These are phyloP conservation scores for Trematosphaeria pertusa DNA, from an alignment of 2,329 filamentous ascomycete genomes.

Conservation along the genomic window DNA sequence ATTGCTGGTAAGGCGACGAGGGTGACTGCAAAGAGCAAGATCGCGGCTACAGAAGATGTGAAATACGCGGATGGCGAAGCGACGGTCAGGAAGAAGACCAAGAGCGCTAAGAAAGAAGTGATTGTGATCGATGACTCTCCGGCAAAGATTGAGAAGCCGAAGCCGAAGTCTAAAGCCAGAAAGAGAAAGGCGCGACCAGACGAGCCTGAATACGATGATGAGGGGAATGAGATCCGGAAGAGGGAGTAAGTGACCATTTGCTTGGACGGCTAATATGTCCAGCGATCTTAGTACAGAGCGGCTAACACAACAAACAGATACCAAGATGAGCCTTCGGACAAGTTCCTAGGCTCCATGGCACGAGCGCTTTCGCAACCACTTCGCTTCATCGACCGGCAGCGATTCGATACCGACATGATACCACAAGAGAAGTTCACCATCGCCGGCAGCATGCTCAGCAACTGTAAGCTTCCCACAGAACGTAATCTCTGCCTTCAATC, in stretches of 20 bases:
- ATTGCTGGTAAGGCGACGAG: too few species aligned
- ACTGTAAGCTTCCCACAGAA: background rate
- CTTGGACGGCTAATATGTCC: too few species aligned
- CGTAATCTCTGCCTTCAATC: background rate
- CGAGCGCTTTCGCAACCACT: conserved; percentile 4
- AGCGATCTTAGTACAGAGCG: too few species aligned
- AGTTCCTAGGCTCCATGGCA: background rate
- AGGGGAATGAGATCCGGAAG: conserved; percentile 2
- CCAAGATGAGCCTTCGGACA: background rate
- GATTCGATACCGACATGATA: background rate
- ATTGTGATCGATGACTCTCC: too few species aligned
- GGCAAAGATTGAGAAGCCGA: too few species aligned
- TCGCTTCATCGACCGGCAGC: conserved; percentile 2
- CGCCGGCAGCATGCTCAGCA: background rate
- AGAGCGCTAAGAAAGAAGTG: too few species aligned
- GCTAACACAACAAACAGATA: background rate
- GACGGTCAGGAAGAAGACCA: too few species aligned
- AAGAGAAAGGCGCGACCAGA: too few species aligned
- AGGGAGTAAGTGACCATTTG: background rate
- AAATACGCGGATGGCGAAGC: too few species aligned
- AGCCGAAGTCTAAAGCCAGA: background rate
- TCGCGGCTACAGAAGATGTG: too few species aligned
- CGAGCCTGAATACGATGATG: background rate
- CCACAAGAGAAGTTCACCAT: conserved; percentile 11
- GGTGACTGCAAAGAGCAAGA: background rate